Percentiles rank a stretch among this genome's conserved stretches.
phyloP scores from a whole-genome alignment of 23 red algal species.

The Gracilaria domingensis region DNA sequence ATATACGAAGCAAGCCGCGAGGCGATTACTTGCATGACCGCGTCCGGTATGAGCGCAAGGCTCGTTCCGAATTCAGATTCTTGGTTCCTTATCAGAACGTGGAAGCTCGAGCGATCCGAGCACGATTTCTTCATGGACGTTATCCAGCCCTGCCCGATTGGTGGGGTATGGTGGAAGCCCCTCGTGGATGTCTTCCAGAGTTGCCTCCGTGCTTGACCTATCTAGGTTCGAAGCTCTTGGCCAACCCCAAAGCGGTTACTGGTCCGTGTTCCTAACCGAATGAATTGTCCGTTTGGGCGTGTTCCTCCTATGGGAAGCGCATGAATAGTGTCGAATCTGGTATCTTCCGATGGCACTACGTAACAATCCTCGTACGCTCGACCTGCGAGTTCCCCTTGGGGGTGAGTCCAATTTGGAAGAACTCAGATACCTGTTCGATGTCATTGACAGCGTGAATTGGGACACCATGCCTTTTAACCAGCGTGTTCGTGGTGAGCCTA shows the following conservation, averaged over 20 bases:
- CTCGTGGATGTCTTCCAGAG: conserved; percentile 2
- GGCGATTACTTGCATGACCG: no score
- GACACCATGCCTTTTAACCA: not conserved
- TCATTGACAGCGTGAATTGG: conserved; percentile 6
- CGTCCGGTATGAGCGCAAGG: no score
- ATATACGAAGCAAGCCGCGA: no score
- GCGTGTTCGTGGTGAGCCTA: not conserved
- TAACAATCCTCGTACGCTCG: not conserved
- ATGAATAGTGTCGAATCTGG: not conserved
- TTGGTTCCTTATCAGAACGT: no score
- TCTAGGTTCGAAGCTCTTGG: conserved; percentile 1
- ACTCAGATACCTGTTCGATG: not conserved
- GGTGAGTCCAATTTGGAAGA: not conserved
- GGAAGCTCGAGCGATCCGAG: no score
- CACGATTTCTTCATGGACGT: not conserved
- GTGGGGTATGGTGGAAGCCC: not conserved
- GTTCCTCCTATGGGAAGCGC: conserved; percentile 6
- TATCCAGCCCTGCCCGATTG: not conserved
- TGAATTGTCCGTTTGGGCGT: not conserved
- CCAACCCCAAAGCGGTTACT: not conserved
- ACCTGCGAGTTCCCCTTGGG: not conserved
- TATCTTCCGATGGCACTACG: not conserved
- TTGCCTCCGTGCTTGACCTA: conserved; percentile 31
- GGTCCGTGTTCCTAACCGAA: conserved; percentile 26
- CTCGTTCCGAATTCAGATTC: no score